These are phyloP conservation scores for Favolaschia claudopus DNA, from an alignment of 768 basidiomycete species.

Conservation along the genomic window DNA sequence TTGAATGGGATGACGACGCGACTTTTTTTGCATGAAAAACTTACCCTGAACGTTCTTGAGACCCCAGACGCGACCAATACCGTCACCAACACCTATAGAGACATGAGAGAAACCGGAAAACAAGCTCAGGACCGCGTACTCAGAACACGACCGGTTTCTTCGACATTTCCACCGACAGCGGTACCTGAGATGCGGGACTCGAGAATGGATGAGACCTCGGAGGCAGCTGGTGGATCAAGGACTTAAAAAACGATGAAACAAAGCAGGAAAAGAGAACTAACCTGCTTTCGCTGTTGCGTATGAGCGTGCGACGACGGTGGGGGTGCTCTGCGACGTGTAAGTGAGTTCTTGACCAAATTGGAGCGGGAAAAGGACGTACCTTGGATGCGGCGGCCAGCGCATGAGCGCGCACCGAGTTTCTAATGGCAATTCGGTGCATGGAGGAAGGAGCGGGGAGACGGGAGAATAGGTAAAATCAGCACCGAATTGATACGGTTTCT, in stretches of 20 bases:
- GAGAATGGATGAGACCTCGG: constrained; percentile 99
- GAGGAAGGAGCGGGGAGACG: constrained; percentile 47
- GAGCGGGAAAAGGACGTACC: constrained; percentile 50
- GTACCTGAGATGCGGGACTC: constrained; percentile 98
- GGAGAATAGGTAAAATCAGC: constrained; percentile 3
- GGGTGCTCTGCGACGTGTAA: constrained; percentile 48
- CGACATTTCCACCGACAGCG: constrained; percentile 90
- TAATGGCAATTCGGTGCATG: constrained; percentile 86
- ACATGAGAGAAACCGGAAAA: constrained; percentile 31
- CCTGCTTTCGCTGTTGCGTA: constrained; percentile 99
- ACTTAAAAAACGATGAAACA: constrained; percentile 32
- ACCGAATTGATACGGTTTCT: constrained; percentile 16
- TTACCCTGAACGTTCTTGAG: constrained; percentile 97
- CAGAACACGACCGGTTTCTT: constrained; percentile 98
- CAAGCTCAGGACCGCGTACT: constrained; percentile 59
- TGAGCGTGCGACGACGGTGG: constrained; percentile 70
- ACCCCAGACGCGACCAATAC: constrained; percentile 99
- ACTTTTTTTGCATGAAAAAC: constrained; percentile 25
- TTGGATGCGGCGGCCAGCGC: constrained; percentile 72
- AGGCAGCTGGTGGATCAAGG: constrained; percentile 71
- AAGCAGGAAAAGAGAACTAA: constrained; percentile 48
- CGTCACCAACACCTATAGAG: constrained; percentile 92
- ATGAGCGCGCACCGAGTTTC: constrained; percentile 83
- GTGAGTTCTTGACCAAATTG: constrained; percentile 26
- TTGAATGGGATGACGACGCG: constrained; percentile 28